These are phyloP conservation scores for Holtermanniella nyarrowii DNA, from an alignment of 768 basidiomycete genomes.

Conservation along the genomic window DNA sequence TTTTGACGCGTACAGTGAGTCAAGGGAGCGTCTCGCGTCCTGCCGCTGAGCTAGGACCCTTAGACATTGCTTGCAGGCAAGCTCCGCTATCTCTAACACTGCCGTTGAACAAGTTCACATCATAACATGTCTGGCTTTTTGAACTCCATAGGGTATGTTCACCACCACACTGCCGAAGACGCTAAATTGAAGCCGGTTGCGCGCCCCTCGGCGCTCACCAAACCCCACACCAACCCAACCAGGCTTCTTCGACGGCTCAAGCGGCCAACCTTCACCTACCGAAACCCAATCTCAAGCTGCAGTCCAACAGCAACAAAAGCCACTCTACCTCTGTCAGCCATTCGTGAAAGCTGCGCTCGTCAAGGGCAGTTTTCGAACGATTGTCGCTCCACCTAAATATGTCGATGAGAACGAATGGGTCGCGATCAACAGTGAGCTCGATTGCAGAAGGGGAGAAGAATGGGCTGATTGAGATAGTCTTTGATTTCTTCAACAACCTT, in stretches of 20 bases:
- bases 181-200: conserved; percentile 31
- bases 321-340: conserved; percentile 77
- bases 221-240: conserved; percentile 7
- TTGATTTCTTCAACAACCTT: conserved; percentile 93
- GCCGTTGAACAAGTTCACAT: background rate
- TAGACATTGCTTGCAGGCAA: too few species aligned
- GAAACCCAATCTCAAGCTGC: conserved; percentile 13
- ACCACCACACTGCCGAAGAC: background rate
- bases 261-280: conserved; percentile 20
- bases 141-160: conserved; percentile 37
- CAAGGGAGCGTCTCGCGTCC: too few species aligned
- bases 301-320: conserved; percentile 20
- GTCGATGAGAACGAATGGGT: conserved; percentile 96
- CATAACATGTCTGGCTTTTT: conserved; percentile 35
- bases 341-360: conserved; percentile 92
- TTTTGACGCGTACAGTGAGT: too few species aligned
- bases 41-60: too few species aligned
- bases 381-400: conserved; percentile 91
- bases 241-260: conserved; percentile 24
- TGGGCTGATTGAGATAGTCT: conserved; percentile 51
- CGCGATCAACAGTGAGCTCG: conserved; percentile 71
- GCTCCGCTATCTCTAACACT: background rate
- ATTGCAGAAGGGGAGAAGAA: background rate
- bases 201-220: conserved; percentile 38
- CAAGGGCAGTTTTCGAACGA: conserved; percentile 97